These are phyloP conservation scores for Glycine tomentella DNA, from an alignment of 306 rosid genomes.

Conservation along the genomic window DNA sequence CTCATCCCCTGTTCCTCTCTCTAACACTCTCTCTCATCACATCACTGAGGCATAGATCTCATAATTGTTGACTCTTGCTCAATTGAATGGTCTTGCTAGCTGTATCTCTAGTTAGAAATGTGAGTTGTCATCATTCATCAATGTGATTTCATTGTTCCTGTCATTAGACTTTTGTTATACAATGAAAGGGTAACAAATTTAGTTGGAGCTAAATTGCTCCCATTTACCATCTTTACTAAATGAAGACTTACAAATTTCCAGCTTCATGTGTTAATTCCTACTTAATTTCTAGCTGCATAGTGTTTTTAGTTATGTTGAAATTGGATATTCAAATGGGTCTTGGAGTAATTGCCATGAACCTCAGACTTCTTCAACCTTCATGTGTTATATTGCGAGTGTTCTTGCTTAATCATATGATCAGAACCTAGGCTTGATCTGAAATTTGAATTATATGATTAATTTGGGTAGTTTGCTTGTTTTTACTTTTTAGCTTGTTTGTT, in stretches of 20 bases:
- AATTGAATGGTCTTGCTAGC: conserved; percentile 16
- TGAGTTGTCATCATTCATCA: background rate
- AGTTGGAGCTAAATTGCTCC: background rate
- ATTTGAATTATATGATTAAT: too few relatives aligned
- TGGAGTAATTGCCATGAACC: background rate
- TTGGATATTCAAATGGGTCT: background rate
- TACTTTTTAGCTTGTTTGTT: too few relatives aligned
- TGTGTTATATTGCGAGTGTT: too few relatives aligned
- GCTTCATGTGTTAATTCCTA: too few relatives aligned
- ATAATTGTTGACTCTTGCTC: too few relatives aligned
- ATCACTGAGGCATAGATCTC: too few relatives aligned
- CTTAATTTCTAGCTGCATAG: background rate
- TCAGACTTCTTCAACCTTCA: background rate
- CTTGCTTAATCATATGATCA: too few relatives aligned
- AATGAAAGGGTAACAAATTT: conserved; percentile 6
- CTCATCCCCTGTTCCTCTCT: too few relatives aligned
- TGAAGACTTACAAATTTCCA: background rate
- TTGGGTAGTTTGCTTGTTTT: too few relatives aligned
- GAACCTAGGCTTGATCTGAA: too few relatives aligned
- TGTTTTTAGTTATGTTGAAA: background rate
- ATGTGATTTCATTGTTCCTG: background rate
- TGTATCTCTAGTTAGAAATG: conserved; percentile 25
- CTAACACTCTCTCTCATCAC: too few relatives aligned
- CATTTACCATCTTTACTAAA: background rate
- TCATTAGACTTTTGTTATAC: background rate